phyloP scores from a whole-genome alignment of 2,329 filamentous ascomycete genomes.

The Diaporthe sp. region DNA sequence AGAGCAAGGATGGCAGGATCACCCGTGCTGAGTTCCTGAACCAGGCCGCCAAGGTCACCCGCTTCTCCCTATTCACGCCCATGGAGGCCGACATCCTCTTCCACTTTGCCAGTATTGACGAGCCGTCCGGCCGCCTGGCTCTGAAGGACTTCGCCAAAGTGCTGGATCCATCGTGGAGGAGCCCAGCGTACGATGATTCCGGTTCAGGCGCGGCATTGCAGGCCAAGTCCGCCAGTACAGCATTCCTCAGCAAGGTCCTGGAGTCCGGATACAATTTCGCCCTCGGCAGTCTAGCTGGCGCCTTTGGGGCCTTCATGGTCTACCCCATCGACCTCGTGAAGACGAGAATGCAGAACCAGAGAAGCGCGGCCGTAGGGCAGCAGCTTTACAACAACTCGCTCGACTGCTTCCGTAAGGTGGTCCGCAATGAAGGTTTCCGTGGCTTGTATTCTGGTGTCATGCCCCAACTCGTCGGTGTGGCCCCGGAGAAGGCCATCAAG shows the following conservation, averaged over 20 bases:
- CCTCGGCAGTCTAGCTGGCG: slow-evolving; percentile 89
- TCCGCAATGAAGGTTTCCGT: slow-evolving; percentile 89
- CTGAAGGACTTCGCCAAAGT: slow-evolving; percentile 93
- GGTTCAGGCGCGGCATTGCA: slow-evolving; percentile 47
- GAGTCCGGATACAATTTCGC: slow-evolving; percentile 91
- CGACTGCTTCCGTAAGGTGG: slow-evolving; percentile 93
- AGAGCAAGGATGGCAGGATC: slow-evolving; percentile 91
- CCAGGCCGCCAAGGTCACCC: slow-evolving; percentile 88
- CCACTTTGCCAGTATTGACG: slow-evolving; percentile 94
- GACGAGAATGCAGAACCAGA: slow-evolving; percentile 98
- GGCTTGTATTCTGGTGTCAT: slow-evolving; percentile 95
- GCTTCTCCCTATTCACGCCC: slow-evolving; percentile 95
- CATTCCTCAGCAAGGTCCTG: slow-evolving; percentile 71
- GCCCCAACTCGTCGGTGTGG: slow-evolving; percentile 95
- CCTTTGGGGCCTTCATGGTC: slow-evolving; percentile 99
- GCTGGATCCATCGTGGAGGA: slow-evolving; percentile 91
- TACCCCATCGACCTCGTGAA: slow-evolving; percentile 99
- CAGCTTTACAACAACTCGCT: slow-evolving; percentile 96
- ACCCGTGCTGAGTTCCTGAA: slow-evolving; percentile 94
- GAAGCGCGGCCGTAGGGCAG: slow-evolving; percentile 83
- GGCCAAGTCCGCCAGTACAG: slow-evolving; percentile 64
- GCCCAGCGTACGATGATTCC: slow-evolving; percentile 64
- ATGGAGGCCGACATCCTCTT: slow-evolving; percentile 99
- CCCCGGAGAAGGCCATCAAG: slow-evolving; percentile 99
- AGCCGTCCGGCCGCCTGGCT: slow-evolving; percentile 85